A percentile compares a stretch with the other conserved stretches of the same genome.
These are phyloP conservation scores for Spergularia azorica DNA, from an alignment of 179 eudicot species.

Conservation along the genomic window DNA sequence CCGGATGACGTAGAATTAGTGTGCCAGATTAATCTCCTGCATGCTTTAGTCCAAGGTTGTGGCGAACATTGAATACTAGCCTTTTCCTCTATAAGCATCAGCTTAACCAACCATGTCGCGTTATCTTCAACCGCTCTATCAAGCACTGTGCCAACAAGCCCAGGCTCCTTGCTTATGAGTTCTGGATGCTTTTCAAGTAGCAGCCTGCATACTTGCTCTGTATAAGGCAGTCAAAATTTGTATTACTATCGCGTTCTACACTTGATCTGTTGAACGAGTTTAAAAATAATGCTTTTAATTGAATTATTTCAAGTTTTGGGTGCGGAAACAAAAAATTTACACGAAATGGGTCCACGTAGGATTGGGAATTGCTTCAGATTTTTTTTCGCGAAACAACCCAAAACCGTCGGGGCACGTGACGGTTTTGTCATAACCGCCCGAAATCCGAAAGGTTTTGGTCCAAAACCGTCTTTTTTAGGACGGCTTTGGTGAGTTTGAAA, in stretches of 20 bases:
- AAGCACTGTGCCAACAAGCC: slow-evolving; percentile 14
- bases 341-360: too few species aligned
- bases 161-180: slow-evolving; percentile 9
- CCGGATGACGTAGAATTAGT: background rate
- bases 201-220: slow-evolving; percentile 9
- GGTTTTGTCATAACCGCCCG: too few species aligned
- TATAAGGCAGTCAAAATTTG: background rate
- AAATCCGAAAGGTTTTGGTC: too few species aligned
- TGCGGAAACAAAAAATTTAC: too few species aligned
- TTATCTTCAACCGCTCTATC: slow-evolving; percentile 17
- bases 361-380: too few species aligned
- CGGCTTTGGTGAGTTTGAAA: too few species aligned
- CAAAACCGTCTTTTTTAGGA: too few species aligned
- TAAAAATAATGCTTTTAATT: too few species aligned
- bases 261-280: too few species aligned
- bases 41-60: slow-evolving; percentile 19
- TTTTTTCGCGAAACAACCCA: too few species aligned
- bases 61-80: background rate
- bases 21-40: slow-evolving; percentile 20
- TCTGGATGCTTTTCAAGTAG: slow-evolving; percentile 16
- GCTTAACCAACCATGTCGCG: slow-evolving; percentile 12
- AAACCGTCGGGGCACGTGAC: too few species aligned
- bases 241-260: background rate
- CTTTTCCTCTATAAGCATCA: slow-evolving; percentile 14
- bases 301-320: too few species aligned